These are phyloP conservation scores for Trypanosoma grayi DNA, from an alignment of 208 protist species.

Conservation along the genomic window DNA sequence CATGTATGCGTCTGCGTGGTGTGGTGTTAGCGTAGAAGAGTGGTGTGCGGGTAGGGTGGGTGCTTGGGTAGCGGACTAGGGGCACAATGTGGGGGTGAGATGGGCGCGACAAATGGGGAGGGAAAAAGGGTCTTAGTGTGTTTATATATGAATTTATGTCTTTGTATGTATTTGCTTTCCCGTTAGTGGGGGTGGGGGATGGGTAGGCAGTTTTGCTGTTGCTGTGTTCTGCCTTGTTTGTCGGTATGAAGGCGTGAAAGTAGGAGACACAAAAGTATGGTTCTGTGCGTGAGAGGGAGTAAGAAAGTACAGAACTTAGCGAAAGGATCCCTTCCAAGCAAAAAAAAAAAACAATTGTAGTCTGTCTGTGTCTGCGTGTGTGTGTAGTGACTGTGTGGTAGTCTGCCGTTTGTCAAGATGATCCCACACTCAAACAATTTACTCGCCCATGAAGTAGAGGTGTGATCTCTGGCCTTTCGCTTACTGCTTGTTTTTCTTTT, in stretches of 20 bases:
- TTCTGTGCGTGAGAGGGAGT: not conserved
- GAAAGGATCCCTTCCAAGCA: too few species aligned
- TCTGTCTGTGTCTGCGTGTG: not conserved
- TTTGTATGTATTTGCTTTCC: slow-evolving; percentile 10
- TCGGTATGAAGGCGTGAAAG: too few species aligned
- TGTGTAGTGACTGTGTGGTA: not conserved
- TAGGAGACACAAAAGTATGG: too few species aligned
- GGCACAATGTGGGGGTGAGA: not conserved
- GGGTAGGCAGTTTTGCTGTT: too few species aligned
- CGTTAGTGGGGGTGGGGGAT: too few species aligned
- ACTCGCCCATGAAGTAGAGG: not conserved
- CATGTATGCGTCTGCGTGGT: not conserved
- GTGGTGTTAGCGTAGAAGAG: not conserved
- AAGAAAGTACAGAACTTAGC: not conserved
- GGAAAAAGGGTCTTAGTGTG: not conserved
- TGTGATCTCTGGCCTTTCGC: not conserved
- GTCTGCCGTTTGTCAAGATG: too few species aligned
- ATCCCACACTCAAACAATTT: too few species aligned
- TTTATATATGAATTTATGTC: not conserved
- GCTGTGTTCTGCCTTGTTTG: not conserved
- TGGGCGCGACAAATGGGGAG: not conserved
- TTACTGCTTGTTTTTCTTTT: not conserved
- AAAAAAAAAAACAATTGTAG: too few species aligned
- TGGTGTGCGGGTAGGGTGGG: not conserved
- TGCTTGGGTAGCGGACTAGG: not conserved